These are phyloP conservation scores for Micractinium sp. DNA, from an alignment of 139 green algal genomes.

Conservation along the genomic window DNA sequence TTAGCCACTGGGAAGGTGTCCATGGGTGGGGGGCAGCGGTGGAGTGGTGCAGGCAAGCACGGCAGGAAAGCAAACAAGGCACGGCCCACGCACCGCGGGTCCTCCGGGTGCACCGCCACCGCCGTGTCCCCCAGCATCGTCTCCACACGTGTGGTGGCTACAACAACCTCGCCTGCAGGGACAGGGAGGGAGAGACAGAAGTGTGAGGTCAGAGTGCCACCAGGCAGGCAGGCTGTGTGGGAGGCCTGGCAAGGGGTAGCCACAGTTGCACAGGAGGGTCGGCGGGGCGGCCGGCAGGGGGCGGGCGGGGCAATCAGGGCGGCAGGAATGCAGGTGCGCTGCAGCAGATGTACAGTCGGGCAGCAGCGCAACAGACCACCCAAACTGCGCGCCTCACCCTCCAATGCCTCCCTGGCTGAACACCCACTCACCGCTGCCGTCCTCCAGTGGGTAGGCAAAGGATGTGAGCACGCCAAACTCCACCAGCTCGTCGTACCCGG, in stretches of 20 bases:
- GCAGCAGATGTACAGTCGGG: background rate
- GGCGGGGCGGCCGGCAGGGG: background rate
- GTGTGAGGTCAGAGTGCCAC: constrained; percentile 29
- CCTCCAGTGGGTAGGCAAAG: constrained; percentile 63
- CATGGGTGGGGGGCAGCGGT: too few species aligned
- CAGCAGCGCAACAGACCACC: background rate
- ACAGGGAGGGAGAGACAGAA: background rate
- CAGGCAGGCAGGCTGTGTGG: background rate
- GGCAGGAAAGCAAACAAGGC: constrained; percentile 17
- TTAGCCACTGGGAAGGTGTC: too few species aligned
- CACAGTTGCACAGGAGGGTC: too few species aligned
- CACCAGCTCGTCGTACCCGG: constrained; percentile 81
- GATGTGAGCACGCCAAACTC: constrained; percentile 96
- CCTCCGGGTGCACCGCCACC: constrained; percentile 95
- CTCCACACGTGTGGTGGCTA: constrained; percentile 93
- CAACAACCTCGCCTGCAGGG: constrained; percentile 75
- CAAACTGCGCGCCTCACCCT: background rate
- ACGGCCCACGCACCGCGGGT: constrained; percentile 66
- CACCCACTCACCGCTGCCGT: constrained; percentile 7
- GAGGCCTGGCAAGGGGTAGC: background rate
- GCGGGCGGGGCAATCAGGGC: too few species aligned
- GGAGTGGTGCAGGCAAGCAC: too few species aligned
- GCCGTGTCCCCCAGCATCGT: constrained; percentile 97
- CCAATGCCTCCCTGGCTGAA: background rate
- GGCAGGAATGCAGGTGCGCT: too few species aligned